These are phyloP conservation scores for Sherardia arvensis DNA, from an alignment of 257 asterid species.

Conservation along the genomic window DNA sequence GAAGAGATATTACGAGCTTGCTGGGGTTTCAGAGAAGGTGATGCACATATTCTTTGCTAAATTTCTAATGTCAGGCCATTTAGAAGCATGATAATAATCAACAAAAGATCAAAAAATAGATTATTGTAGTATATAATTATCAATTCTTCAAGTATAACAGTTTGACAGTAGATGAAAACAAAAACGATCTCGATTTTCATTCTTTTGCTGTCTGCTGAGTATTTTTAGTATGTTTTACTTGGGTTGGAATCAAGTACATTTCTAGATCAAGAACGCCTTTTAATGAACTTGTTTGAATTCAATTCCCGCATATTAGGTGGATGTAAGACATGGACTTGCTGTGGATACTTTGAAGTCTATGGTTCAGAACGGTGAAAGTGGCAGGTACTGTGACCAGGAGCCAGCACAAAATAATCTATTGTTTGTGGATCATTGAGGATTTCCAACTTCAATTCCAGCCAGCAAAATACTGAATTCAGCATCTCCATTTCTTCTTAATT, in stretches of 20 bases:
- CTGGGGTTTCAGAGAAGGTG: slow-evolving; percentile 85
- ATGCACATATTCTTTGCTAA: not conserved
- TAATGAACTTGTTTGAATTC: not conserved
- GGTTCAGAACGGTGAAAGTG: slow-evolving; percentile 64
- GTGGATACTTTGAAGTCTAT: slow-evolving; percentile 62
- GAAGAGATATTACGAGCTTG: slow-evolving; percentile 59
- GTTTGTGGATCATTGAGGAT: too few relatives aligned
- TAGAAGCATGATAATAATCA: not conserved
- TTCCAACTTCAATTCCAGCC: too few relatives aligned
- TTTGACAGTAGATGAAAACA: not conserved
- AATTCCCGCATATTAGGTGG: slow-evolving; percentile 35
- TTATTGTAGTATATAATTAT: not conserved
- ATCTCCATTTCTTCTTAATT: not conserved
- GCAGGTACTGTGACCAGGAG: slow-evolving; percentile 39
- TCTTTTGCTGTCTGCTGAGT: not conserved
- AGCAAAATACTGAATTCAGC: too few relatives aligned
- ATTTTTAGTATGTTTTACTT: not conserved
- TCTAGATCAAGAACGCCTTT: not conserved
- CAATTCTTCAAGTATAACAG: not conserved
- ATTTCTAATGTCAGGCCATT: not conserved
- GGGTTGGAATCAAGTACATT: not conserved
- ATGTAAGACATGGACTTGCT: slow-evolving; percentile 70
- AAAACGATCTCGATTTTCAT: not conserved
- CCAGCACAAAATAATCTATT: too few relatives aligned
- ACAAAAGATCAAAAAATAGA: not conserved